Evolutionary conservation across 2,329 filamentous ascomycete species (phyloP).

Genomic region (Ceratocystis papillata): DNA sequence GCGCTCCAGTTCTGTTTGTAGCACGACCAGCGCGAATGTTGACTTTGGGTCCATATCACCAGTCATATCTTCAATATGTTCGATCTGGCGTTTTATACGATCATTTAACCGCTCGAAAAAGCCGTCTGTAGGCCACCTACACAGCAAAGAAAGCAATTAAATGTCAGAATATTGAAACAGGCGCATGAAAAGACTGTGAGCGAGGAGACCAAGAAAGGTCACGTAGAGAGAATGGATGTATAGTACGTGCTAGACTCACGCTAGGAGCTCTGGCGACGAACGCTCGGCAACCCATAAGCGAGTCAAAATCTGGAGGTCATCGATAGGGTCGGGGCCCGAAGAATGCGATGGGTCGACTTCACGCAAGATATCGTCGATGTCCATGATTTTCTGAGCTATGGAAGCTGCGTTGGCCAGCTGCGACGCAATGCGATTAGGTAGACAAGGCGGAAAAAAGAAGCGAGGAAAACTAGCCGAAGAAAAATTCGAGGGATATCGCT

Average conservation of each 20-base stretch:
- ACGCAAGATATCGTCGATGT: slow-evolving; percentile 70
- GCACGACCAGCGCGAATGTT: slow-evolving; percentile 86
- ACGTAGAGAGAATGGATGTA: too few relatives aligned
- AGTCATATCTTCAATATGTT: slow-evolving; percentile 63
- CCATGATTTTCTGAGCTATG: slow-evolving; percentile 40
- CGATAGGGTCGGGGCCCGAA: slow-evolving; percentile 51
- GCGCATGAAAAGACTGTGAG: neutral
- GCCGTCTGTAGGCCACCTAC: slow-evolving; percentile 50
- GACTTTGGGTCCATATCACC: slow-evolving; percentile 79
- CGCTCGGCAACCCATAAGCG: slow-evolving; percentile 90
- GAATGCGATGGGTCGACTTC: slow-evolving; percentile 54
- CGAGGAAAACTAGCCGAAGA: too few relatives aligned
- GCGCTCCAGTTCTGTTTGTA: slow-evolving; percentile 90
- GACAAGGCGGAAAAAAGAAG: too few relatives aligned
- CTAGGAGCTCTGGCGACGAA: slow-evolving; percentile 73
- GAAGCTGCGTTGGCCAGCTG: neutral
- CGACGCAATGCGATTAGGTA: neutral
- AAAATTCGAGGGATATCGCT: too few relatives aligned
- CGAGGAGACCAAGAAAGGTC: too few relatives aligned
- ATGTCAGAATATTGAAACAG: neutral
- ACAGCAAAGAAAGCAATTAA: neutral
- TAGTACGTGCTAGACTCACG: neutral
- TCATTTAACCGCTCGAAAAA: slow-evolving; percentile 75
- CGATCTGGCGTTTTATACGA: slow-evolving; percentile 58
- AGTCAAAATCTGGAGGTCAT: slow-evolving; percentile 71